A percentile compares a stretch with the other conserved stretches of the same genome.
Conservation (phyloP, 768 basidiomycete genomes). For the Leccinum subgranulosum region DNA sequence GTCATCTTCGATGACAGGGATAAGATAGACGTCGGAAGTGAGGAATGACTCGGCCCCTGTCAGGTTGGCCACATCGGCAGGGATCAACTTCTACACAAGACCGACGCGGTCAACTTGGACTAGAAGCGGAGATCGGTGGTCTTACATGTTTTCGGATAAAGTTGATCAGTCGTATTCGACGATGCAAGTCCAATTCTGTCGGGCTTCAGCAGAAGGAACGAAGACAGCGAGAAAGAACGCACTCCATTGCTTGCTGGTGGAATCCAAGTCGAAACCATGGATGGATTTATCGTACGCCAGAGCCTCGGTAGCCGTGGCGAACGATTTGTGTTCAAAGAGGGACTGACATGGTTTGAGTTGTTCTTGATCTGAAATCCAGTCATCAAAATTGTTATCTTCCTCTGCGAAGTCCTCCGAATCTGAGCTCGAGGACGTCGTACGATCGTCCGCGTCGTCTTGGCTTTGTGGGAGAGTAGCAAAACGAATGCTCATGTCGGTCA, state of each 20-base stretch:
- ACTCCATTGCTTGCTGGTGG: constrained; percentile 53
- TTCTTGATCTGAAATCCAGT: constrained; percentile 73
- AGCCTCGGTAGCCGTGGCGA: constrained; percentile 58
- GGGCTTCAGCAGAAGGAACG: not conserved
- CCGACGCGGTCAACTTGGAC: not conserved
- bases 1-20: constrained; percentile 82
- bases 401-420: constrained; percentile 27
- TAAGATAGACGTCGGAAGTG: constrained; percentile 73
- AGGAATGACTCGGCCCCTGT: constrained; percentile 63
- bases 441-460: constrained; percentile 11
- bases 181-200: constrained; percentile 74
- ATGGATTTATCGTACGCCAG: constrained; percentile 56
- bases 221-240: constrained; percentile 19
- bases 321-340: constrained; percentile 66
- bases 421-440: constrained; percentile 17
- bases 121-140: not conserved
- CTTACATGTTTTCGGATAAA: constrained; percentile 75
- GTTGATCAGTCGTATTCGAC: constrained; percentile 80
- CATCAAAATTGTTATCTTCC: constrained; percentile 70
- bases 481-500: constrained; percentile 29
- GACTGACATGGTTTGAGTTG: constrained; percentile 56
- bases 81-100: constrained; percentile 48
- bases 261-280: constrained; percentile 63
- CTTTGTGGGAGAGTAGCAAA: constrained; percentile 14
- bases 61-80: constrained; percentile 43